Percentiles rank a stretch among this genome's conserved stretches.
Evolutionary conservation across 257 asterid genomes (phyloP).

Genomic region (Forsythia viridissima): DNA sequence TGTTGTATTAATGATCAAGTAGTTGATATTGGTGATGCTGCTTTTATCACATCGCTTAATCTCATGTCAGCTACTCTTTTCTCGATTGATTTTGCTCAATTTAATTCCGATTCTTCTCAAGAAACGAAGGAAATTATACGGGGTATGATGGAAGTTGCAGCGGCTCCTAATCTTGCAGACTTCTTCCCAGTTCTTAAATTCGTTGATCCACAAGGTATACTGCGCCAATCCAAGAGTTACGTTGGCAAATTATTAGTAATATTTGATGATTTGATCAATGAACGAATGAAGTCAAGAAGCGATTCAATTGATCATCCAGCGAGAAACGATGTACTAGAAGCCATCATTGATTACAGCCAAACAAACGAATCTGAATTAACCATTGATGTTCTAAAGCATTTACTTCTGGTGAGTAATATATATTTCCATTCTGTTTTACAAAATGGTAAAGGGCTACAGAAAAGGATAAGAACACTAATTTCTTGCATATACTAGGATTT

Average conservation of each 20-base stretch:
- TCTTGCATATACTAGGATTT: not conserved
- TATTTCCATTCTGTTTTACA: too few species aligned
- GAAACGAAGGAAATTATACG: not conserved
- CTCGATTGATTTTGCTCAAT: not conserved
- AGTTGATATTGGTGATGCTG: not conserved
- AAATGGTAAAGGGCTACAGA: too few species aligned
- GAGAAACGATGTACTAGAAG: not conserved
- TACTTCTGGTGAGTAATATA: not conserved
- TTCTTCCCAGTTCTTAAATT: not conserved
- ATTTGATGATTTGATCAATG: not conserved
- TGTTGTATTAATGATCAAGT: not conserved
- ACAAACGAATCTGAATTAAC: not conserved
- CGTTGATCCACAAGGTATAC: slow-evolving; percentile 8
- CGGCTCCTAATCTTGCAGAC: not conserved
- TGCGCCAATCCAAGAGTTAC: not conserved
- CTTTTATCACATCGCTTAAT: not conserved
- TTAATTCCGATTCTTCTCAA: not conserved
- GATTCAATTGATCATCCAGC: not conserved
- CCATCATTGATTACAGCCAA: not conserved
- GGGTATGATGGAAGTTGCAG: not conserved
- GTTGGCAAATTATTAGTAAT: not conserved
- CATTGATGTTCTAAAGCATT: not conserved
- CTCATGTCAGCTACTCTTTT: not conserved
- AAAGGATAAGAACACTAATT: too few species aligned
- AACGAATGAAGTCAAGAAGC: not conserved